Evolutionary conservation across 805 yeast genomes (phyloP), one percentile per base, ranked within the genome.

Genomic region (Myxozyma sirexii): DNA sequence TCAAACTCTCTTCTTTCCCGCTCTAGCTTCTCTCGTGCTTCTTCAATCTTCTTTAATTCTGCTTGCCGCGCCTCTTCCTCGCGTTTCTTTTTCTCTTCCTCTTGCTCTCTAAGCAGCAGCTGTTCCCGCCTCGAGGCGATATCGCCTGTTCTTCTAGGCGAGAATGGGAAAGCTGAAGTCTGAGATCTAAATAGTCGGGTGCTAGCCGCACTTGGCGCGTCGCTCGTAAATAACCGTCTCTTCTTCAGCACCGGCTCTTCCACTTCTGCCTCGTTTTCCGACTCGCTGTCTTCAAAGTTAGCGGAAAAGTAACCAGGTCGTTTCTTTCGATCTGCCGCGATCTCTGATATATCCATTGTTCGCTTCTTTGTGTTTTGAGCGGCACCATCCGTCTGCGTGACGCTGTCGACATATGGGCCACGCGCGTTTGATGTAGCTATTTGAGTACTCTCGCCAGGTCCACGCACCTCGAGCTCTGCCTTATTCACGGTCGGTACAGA

Each of bases 251-350:
- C 37, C 8, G 65, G 65, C 47, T 63, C 67, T 12, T 64, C 71
- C 7, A 68, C 59, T 39, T 67, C 60, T 15, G 67, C 72, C 37
- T 69, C 53, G 17, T 27, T 39, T 3, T 56, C 66, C 5, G 67
- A 67, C 10, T 67, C 71, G 19, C 67, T 70, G 52, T 70, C 66
- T n/a, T 71, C 74, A 44, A 74, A 71, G 27, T 69, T 69, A 1
- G 74, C 77, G 2, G 73, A 63, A 39, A 71, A 70, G 49, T 64
- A 72, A 1, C 77, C 77, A 0, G 74, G 75, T 5, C 68, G 63
- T n/a, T 62, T 57, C 23, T 59, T 59, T 19, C 75, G 63, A 2
- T 68, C 70, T 19, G 53, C 46, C 1, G 72, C 63, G 17, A 71
- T 52, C 26, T 69, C 70, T 15, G 64, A 39, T 5, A 70, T 33